Percentiles rank a stretch among this genome's conserved stretches.
Evolutionary conservation across 2,329 filamentous ascomycete species (phyloP).

Genomic region (Fusarium ramigenum): DNA sequence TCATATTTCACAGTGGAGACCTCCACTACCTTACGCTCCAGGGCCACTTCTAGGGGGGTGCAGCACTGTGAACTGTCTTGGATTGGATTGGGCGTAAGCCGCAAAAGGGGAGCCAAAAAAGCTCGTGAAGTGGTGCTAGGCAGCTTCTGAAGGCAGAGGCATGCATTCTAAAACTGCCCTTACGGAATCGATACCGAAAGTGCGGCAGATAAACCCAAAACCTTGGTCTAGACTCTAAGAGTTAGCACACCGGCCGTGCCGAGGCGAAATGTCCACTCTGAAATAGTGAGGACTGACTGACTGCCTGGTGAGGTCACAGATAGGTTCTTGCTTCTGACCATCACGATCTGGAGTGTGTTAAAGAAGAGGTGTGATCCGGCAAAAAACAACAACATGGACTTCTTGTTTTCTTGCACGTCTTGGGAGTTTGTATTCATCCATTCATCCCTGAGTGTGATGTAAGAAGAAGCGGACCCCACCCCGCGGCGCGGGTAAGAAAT

Average conservation of each 20-base stretch:
- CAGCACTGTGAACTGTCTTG: conserved; percentile 5
- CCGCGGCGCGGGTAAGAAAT: conserved; percentile 10
- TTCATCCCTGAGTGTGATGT: conserved; percentile 27
- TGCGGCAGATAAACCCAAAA: conserved; percentile 38
- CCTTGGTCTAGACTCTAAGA: conserved; percentile 6
- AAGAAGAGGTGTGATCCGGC: conserved; percentile 10
- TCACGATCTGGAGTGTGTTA: not conserved
- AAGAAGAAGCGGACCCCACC: conserved; percentile 27
- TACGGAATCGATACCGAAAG: conserved; percentile 42
- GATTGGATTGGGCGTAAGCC: not conserved
- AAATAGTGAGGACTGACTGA: not conserved
- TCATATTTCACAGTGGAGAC: conserved; percentile 30
- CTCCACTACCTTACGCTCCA: not conserved
- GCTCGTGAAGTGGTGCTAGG: conserved; percentile 16
- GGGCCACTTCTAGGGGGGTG: conserved; percentile 6
- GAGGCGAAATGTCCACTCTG: conserved; percentile 3
- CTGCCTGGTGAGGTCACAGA: conserved; percentile 6
- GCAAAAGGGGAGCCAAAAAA: conserved; percentile 6
- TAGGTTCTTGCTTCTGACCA: not conserved
- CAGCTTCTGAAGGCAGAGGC: not conserved
- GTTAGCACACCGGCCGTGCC: conserved; percentile 19
- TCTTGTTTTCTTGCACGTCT: not conserved
- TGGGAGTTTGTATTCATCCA: conserved; percentile 3
- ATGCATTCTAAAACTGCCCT: conserved; percentile 24
- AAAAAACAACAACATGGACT: conserved; percentile 10